phyloP scores from a whole-genome alignment of 1,284 basidiomycete species.

The Irpex sp. region DNA sequence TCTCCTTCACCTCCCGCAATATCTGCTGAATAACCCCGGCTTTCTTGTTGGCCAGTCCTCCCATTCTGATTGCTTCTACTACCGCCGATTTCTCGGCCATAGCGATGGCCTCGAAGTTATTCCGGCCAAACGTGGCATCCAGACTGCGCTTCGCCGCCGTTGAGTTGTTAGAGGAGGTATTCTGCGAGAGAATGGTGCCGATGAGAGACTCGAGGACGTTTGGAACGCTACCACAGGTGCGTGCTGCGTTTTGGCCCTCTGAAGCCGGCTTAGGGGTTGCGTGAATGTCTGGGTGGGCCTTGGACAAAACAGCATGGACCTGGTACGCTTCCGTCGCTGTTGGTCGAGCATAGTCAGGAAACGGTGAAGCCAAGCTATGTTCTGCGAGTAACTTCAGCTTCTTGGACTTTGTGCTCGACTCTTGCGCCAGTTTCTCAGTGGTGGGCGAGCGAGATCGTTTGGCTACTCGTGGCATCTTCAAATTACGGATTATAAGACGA shows the following conservation, averaged over 20 bases:
- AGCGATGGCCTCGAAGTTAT: slow-evolving; percentile 61
- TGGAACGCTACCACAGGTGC: slow-evolving; percentile 53
- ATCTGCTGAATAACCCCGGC: slow-evolving; percentile 63
- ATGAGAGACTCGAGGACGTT: slow-evolving; percentile 73
- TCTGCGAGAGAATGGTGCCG: slow-evolving; percentile 72
- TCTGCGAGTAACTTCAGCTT: slow-evolving; percentile 49
- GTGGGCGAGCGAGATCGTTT: slow-evolving; percentile 24
- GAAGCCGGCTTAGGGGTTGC: slow-evolving; percentile 15
- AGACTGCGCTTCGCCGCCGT: slow-evolving; percentile 59
- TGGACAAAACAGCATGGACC: slow-evolving; percentile 44
- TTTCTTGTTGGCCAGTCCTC: slow-evolving; percentile 76
- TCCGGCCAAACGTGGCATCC: slow-evolving; percentile 55
- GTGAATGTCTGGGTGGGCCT: slow-evolving; percentile 27
- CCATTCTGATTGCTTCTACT: slow-evolving; percentile 60
- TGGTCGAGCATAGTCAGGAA: slow-evolving; percentile 48
- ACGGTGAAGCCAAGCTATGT: slow-evolving; percentile 46
- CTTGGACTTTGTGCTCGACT: slow-evolving; percentile 32
- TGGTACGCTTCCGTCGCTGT: slow-evolving; percentile 44
- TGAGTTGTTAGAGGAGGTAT: slow-evolving; percentile 64
- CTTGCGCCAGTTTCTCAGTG: slow-evolving; percentile 3
- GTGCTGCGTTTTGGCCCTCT: slow-evolving; percentile 38
- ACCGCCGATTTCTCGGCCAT: slow-evolving; percentile 46
- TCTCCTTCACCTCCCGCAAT: slow-evolving; percentile 45
- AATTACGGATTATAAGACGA: not conserved
- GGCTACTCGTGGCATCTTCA: slow-evolving; percentile 13